A percentile compares a stretch with the other conserved stretches of the same genome.
These are phyloP conservation scores for Verruconis gallopava DNA, from an alignment of 2,329 filamentous ascomycete genomes.

Conservation along the genomic window DNA sequence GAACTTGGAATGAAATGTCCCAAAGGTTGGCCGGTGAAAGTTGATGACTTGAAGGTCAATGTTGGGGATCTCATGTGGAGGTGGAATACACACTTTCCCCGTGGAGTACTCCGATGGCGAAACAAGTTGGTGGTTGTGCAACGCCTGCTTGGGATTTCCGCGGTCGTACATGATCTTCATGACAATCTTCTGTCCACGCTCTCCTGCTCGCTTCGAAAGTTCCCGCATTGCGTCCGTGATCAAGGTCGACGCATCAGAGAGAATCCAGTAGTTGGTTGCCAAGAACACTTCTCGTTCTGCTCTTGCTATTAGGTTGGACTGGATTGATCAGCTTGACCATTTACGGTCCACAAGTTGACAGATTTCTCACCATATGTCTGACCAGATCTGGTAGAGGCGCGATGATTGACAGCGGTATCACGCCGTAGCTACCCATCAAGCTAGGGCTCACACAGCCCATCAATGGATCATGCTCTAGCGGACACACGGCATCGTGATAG, in stretches of 20 bases:
- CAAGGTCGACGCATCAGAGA: slow-evolving; percentile 52
- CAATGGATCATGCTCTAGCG: slow-evolving; percentile 39
- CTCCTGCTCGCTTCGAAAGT: slow-evolving; percentile 51
- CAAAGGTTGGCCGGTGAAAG: slow-evolving; percentile 54
- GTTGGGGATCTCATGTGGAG: slow-evolving; percentile 53
- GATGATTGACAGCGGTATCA: slow-evolving; percentile 55
- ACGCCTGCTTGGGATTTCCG: slow-evolving; percentile 49
- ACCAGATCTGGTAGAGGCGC: slow-evolving; percentile 57
- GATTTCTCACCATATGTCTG: slow-evolving; percentile 60
- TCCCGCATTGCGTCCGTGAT: slow-evolving; percentile 57
- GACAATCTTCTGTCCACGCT: slow-evolving; percentile 43
- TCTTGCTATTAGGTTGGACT: slow-evolving; percentile 61
- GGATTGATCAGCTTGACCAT: slow-evolving; percentile 13
- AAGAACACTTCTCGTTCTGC: slow-evolving; percentile 62
- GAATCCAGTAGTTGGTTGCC: slow-evolving; percentile 65
- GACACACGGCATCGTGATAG: slow-evolving; percentile 51
- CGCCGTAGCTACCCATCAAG: slow-evolving; percentile 48
- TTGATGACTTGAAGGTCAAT: slow-evolving; percentile 62
- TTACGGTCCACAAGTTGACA: slow-evolving; percentile 7
- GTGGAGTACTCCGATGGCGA: slow-evolving; percentile 44
- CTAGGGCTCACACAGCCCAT: slow-evolving; percentile 45
- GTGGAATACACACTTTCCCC: slow-evolving; percentile 43
- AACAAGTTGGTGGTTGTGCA: slow-evolving; percentile 53
- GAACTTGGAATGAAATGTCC: slow-evolving; percentile 68
- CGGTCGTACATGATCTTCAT: slow-evolving; percentile 68